Percentiles rank a stretch among this genome's conserved stretches.
Conservation (phyloP, 73 alveolate species). For the Halteria grandinella region DNA sequence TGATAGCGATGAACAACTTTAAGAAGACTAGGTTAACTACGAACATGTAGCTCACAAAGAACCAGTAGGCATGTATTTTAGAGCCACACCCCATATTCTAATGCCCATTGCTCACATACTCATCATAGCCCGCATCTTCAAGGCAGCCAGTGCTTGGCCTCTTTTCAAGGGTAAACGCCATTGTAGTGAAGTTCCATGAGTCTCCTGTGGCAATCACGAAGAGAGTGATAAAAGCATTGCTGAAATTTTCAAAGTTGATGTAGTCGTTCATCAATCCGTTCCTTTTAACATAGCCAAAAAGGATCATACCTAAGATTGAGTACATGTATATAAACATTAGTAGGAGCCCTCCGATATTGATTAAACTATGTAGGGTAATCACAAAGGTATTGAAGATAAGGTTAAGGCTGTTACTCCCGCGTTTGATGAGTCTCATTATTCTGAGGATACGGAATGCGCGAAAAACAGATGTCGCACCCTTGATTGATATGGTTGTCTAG, state of each 20-base stretch:
- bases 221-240: too few species aligned
- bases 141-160: too few species aligned
- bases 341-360: slow-evolving; percentile 65
- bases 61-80: too few species aligned
- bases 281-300: slow-evolving; percentile 5
- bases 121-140: too few species aligned
- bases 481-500: too few species aligned
- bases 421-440: slow-evolving; percentile 59
- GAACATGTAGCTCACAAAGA: slow-evolving; percentile 39
- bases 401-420: slow-evolving; percentile 49
- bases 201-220: too few species aligned
- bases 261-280: slow-evolving; percentile 5
- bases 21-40: slow-evolving; percentile 62
- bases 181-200: too few species aligned
- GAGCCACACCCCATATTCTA: too few species aligned
- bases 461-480: too few species aligned
- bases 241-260: slow-evolving; percentile 43
- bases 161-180: too few species aligned
- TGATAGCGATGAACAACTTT: slow-evolving; percentile 71
- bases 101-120: too few species aligned
- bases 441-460: slow-evolving; percentile 62
- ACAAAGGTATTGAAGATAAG: slow-evolving; percentile 64
- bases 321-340: slow-evolving; percentile 48
- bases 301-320: slow-evolving; percentile 35
- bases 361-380: slow-evolving; percentile 61